A percentile compares a stretch with the other conserved stretches of the same genome.
Evolutionary conservation across 257 asterid species (phyloP).

Genomic region (Solanum pinnatisectum): DNA sequence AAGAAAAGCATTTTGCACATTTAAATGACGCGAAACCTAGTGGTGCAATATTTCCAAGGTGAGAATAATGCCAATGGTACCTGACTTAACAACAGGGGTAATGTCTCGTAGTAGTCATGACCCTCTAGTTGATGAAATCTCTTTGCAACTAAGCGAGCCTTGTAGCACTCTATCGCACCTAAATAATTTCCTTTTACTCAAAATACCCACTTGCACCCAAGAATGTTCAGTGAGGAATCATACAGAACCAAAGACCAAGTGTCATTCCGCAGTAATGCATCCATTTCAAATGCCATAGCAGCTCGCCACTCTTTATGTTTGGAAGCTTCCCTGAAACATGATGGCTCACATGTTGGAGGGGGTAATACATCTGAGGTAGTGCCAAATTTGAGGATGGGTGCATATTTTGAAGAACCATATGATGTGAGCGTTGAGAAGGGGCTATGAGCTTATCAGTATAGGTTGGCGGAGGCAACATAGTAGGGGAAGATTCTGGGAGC

Average conservation of each 20-base stretch:
- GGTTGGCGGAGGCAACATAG: not conserved
- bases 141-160: not conserved
- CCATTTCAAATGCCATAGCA: not conserved
- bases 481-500: not conserved
- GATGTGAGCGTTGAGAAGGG: not conserved
- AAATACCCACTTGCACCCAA: not conserved
- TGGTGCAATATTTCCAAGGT: not conserved
- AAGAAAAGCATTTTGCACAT: not conserved
- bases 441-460: not conserved
- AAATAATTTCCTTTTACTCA: not conserved
- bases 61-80: not conserved
- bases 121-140: not conserved
- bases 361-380: not conserved
- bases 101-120: not conserved
- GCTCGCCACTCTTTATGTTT: not conserved
- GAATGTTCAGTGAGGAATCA: not conserved
- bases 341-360: not conserved
- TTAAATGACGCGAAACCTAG: not conserved
- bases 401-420: too few relatives aligned
- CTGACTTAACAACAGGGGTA: not conserved
- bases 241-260: not conserved
- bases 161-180: not conserved
- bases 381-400: not conserved
- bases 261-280: not conserved
- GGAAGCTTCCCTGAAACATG: not conserved